Conservation (phyloP, 2,329 filamentous ascomycete species). For the Cladophialophora carrionii region DNA sequence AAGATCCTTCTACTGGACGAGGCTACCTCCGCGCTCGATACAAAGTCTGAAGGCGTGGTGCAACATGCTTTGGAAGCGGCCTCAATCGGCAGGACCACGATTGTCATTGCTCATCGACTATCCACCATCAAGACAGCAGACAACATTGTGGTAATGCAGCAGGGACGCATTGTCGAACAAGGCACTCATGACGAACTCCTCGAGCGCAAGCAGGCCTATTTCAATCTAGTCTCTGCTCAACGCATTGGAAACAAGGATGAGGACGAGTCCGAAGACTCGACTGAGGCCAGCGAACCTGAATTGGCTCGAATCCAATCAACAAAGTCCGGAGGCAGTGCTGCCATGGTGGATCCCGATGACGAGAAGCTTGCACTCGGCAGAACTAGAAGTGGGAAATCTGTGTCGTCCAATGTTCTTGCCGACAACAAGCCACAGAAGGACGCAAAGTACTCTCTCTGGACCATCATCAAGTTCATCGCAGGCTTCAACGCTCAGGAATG, state of each 20-base stretch:
- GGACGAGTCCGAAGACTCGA: constrained; percentile 41
- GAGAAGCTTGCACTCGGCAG: constrained; percentile 46
- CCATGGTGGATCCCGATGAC: constrained; percentile 41
- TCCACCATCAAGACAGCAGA: constrained; percentile 93
- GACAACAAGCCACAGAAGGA: constrained; percentile 56
- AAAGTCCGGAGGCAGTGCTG: constrained; percentile 37
- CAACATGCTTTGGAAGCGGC: constrained; percentile 90
- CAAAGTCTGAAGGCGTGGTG: constrained; percentile 90
- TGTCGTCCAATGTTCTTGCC: constrained; percentile 72
- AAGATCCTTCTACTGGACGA: constrained; percentile 93
- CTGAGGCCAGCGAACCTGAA: constrained; percentile 40
- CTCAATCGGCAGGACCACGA: constrained; percentile 84
- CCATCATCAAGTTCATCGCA: constrained; percentile 75
- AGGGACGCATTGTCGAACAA: constrained; percentile 87
- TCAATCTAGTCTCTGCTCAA: constrained; percentile 84
- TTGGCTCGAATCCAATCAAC: constrained; percentile 43
- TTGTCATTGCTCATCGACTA: constrained; percentile 91
- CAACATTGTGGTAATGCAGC: constrained; percentile 91
- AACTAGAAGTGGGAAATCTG: constrained; percentile 57
- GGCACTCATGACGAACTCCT: constrained; percentile 83
- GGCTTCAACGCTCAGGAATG: constrained; percentile 78
- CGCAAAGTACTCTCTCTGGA: constrained; percentile 70
- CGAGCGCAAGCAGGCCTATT: constrained; percentile 72
- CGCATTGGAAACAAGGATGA: constrained; percentile 67
- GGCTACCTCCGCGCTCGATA: constrained; percentile 90